Base-by-base conservation (phyloP, 2,329 filamentous ascomycete genomes). In the Amesomyces nigricolor region DNA sequence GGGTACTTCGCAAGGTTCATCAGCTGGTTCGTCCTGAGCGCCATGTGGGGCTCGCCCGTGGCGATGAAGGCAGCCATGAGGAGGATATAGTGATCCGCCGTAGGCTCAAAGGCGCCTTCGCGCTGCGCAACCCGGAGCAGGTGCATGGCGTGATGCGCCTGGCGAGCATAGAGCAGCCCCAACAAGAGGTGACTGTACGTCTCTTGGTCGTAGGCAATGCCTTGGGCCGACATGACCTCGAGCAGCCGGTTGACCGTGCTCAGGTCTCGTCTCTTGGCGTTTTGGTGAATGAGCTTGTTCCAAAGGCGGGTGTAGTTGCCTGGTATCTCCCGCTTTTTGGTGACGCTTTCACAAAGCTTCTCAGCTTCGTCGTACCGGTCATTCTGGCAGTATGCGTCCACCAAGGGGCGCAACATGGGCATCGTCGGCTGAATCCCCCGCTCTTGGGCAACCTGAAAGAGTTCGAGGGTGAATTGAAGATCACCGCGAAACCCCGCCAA, bases 201-300 rank as follows among this genome's bases (percentile, higher is more conserved):
- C 46, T 72, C 68, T 6, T 71, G 63, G 58, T 81, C 70, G 71
- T 78, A 81, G 9, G 73, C 65, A 11, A 83, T 64, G 0, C 70
- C 64, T 39, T 70, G 66, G 11, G 72, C 67, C 19, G 72, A 73
- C 81, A 84, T 84, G 37, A 65, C 58, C 37, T 71, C 68, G 19
- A 82, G 70, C 6, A 81, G 54, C 4, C 70, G 72, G 62, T 81
- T 77, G 51, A 80, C 72, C 47, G 71, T 71, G n/a, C 66, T 66
- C 6, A 82, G 67, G 51, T 78, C 74, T 53, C 86, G 80, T 6
- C 80, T 77, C 53, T 81, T 73, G 6, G 88, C 88, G 67, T 90
- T 79, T 58, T 86, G 81, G 54, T 79, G 77, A 4, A 96, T 73
- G 32, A 96, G 72, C 51, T 82, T 77, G 66, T 96, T 96, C 88